These are phyloP conservation scores for Rhodotorula babjevae DNA, from an alignment of 768 basidiomycete species.

Conservation along the genomic window DNA sequence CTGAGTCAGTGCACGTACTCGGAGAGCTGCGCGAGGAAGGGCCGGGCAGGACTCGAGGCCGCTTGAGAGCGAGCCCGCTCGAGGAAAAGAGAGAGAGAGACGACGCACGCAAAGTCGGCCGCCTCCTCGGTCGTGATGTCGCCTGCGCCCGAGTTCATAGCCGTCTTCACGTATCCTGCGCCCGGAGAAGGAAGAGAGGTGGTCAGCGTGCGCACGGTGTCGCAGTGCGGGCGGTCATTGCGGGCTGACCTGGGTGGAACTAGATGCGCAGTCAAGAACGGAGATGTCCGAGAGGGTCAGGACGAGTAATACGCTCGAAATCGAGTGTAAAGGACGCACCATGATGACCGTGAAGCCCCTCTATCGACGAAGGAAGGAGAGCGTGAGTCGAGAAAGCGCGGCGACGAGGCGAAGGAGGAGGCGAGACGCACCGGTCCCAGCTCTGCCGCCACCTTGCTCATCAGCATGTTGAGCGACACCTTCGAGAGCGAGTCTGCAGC, in stretches of 20 bases:
- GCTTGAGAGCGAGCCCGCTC: too few species aligned
- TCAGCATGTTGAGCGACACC: constrained; percentile 32
- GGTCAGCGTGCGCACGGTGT: too few species aligned
- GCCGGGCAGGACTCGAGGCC: too few species aligned
- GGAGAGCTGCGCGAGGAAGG: too few species aligned
- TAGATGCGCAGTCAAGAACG: too few species aligned
- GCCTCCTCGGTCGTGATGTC: constrained; percentile 17
- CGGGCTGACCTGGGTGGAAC: constrained; percentile 6
- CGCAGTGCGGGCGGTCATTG: too few species aligned
- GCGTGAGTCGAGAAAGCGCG: not conserved
- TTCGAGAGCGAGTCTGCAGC: constrained; percentile 31
- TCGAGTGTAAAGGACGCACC: not conserved
- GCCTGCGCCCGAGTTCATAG: constrained; percentile 6
- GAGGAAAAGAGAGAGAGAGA: not conserved
- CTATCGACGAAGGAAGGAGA: not conserved
- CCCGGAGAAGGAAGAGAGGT: too few species aligned
- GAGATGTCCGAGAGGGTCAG: too few species aligned
- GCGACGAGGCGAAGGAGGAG: not conserved
- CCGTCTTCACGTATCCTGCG: not conserved
- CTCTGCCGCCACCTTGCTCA: constrained; percentile 22
- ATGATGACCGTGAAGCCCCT: constrained; percentile 23
- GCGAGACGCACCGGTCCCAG: not conserved
- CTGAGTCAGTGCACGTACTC: too few species aligned
- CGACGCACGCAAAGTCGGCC: constrained; percentile 12
- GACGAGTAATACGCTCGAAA: too few species aligned